These are phyloP conservation scores for Lophiostoma macrostomum DNA, from an alignment of 495 filamentous ascomycete genomes.

Conservation along the genomic window DNA sequence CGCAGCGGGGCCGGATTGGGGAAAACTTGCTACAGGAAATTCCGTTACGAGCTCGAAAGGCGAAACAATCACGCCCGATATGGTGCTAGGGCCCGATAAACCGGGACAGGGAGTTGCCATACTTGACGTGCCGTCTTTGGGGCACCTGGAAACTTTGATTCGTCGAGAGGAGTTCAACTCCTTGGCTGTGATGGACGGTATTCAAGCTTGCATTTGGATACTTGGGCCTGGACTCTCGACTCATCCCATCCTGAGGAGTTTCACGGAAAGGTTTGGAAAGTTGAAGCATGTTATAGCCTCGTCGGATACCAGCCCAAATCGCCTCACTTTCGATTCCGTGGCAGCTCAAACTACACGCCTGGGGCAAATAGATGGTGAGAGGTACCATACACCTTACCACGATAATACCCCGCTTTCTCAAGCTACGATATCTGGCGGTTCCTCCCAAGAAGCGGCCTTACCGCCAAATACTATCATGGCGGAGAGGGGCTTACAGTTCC, in stretches of 20 bases:
- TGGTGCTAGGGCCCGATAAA: slow-evolving; percentile 58
- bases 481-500: slow-evolving; percentile 53
- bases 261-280: slow-evolving; percentile 59
- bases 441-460: not conserved
- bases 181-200: slow-evolving; percentile 58
- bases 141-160: slow-evolving; percentile 67
- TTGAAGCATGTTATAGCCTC: slow-evolving; percentile 70
- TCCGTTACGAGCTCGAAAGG: slow-evolving; percentile 54
- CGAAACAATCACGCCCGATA: slow-evolving; percentile 59
- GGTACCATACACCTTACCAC: slow-evolving; percentile 63
- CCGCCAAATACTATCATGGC: slow-evolving; percentile 28
- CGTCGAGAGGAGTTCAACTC: slow-evolving; percentile 70
- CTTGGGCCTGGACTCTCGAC: slow-evolving; percentile 64
- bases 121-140: slow-evolving; percentile 66
- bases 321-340: slow-evolving; percentile 61
- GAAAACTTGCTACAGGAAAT: slow-evolving; percentile 49
- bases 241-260: slow-evolving; percentile 59
- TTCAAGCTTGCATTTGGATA: slow-evolving; percentile 77
- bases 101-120: slow-evolving; percentile 69
- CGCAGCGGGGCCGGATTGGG: slow-evolving; percentile 49
- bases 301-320: slow-evolving; percentile 63
- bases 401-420: slow-evolving; percentile 51
- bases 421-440: not conserved
- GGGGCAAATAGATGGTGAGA: slow-evolving; percentile 63
- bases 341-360: slow-evolving; percentile 62